These are phyloP conservation scores for Plasmodium fragile DNA, from an alignment of 169 alveolate genomes.

Conservation along the genomic window DNA sequence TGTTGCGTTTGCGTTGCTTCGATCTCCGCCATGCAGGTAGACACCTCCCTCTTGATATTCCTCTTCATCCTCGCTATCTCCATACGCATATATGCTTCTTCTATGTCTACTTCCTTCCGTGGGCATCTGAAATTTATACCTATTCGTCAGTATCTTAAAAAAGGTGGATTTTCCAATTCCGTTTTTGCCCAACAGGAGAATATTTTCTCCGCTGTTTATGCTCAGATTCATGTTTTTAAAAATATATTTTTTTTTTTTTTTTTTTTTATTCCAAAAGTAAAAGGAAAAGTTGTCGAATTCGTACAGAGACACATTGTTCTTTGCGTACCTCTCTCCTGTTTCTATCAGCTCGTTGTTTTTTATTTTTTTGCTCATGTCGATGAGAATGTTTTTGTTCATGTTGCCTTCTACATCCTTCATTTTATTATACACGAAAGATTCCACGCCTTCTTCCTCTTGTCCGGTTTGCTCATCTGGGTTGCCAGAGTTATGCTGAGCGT, in stretches of 20 bases:
- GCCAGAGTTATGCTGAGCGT: not conserved
- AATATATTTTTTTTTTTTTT: slow-evolving; percentile 65
- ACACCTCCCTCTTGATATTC: not conserved
- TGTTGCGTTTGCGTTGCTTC: not conserved
- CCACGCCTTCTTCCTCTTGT: slow-evolving; percentile 21
- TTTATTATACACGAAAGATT: slow-evolving; percentile 23
- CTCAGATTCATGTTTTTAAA: slow-evolving; percentile 74
- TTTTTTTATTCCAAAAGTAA: slow-evolving; percentile 18
- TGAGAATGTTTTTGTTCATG: slow-evolving; percentile 55
- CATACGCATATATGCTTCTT: slow-evolving; percentile 55
- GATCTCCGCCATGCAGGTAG: not conserved
- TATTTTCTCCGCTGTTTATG: slow-evolving; percentile 78
- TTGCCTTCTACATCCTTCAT: slow-evolving; percentile 36
- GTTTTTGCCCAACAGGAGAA: slow-evolving; percentile 81
- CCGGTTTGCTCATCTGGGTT: not conserved
- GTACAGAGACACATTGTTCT: slow-evolving; percentile 71
- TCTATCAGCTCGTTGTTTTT: slow-evolving; percentile 72
- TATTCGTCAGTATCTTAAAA: slow-evolving; percentile 74
- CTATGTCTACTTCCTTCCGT: not conserved
- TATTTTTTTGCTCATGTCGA: slow-evolving; percentile 70
- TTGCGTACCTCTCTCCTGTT: slow-evolving; percentile 74
- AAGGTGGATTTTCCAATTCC: slow-evolving; percentile 86
- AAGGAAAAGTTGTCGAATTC: slow-evolving; percentile 74
- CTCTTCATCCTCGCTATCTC: slow-evolving; percentile 18
- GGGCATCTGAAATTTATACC: slow-evolving; percentile 31